Percentiles rank a stretch among this genome's conserved stretches.
phyloP scores from a whole-genome alignment of 805 yeast species.

The Candida peoriensis region DNA sequence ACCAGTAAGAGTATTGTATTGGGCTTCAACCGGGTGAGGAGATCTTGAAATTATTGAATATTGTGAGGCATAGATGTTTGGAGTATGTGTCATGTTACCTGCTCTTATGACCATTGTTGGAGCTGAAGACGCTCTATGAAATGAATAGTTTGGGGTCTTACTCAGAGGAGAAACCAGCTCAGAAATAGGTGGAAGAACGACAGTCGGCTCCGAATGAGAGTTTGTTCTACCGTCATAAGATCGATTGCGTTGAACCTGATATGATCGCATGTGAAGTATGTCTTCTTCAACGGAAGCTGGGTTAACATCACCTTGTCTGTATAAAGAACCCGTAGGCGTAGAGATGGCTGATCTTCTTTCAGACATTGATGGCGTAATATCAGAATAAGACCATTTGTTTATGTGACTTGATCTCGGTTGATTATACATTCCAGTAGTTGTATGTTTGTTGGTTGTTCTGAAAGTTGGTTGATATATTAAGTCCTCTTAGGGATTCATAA shows the following conservation, averaged over 20 bases:
- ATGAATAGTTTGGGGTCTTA: neutral
- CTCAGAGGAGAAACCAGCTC: conserved; percentile 6
- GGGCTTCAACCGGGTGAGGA: neutral
- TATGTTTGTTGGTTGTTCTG: too few species aligned
- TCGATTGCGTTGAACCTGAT: neutral
- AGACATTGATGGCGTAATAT: neutral
- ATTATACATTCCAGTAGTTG: neutral
- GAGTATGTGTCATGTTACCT: neutral
- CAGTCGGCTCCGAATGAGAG: neutral
- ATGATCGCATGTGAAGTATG: neutral
- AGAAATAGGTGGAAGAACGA: conserved; percentile 9
- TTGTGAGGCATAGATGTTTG: neutral
- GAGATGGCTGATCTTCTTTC: too few species aligned
- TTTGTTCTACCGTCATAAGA: neutral
- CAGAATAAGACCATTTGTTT: neutral
- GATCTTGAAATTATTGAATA: neutral
- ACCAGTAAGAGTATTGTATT: neutral
- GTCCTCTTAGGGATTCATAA: too few species aligned
- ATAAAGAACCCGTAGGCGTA: neutral
- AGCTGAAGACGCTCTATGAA: neutral
- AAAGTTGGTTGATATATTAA: too few species aligned
- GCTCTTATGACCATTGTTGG: neutral
- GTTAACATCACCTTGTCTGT: neutral
- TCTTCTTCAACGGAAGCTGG: neutral
- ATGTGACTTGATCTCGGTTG: conserved; percentile 1